Conservation (phyloP, 345 rosid species). For the Eucalyptus curtisii region DNA sequence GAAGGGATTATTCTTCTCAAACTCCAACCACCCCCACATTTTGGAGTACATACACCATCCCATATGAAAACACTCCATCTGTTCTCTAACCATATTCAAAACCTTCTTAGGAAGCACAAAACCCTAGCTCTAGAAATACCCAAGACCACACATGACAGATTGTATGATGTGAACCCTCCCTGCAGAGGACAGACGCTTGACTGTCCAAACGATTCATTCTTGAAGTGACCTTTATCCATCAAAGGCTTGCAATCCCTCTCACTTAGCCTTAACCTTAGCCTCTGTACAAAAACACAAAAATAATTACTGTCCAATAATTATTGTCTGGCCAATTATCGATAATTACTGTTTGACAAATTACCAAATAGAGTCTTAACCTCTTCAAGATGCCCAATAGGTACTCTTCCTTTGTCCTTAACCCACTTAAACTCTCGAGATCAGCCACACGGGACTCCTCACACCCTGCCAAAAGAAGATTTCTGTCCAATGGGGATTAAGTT, state of each 20-base stretch:
- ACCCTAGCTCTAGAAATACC: background rate
- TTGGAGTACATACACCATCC: background rate
- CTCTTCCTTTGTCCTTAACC: background rate
- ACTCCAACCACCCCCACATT: background rate
- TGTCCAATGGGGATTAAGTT: background rate
- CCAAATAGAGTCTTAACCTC: background rate
- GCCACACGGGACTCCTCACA: background rate
- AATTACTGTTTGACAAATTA: too few relatives aligned
- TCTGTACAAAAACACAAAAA: accelerated
- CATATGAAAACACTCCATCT: background rate
- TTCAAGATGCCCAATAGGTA: background rate
- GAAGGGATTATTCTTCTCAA: background rate
- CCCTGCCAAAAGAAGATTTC: background rate
- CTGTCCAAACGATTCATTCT: background rate
- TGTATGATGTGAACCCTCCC: background rate
- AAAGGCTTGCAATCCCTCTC: background rate
- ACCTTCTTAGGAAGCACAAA: background rate
- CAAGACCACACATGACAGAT: background rate
- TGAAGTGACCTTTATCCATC: background rate
- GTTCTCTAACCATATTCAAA: background rate
- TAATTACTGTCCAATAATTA: too few relatives aligned
- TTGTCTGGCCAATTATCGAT: too few relatives aligned
- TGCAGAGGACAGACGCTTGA: background rate
- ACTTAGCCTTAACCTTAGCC: background rate
- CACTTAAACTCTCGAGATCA: background rate